A percentile compares a stretch with the other conserved stretches of the same genome.
Evolutionary conservation across 768 basidiomycete species (phyloP).

Genomic region (Suillus lakei): DNA sequence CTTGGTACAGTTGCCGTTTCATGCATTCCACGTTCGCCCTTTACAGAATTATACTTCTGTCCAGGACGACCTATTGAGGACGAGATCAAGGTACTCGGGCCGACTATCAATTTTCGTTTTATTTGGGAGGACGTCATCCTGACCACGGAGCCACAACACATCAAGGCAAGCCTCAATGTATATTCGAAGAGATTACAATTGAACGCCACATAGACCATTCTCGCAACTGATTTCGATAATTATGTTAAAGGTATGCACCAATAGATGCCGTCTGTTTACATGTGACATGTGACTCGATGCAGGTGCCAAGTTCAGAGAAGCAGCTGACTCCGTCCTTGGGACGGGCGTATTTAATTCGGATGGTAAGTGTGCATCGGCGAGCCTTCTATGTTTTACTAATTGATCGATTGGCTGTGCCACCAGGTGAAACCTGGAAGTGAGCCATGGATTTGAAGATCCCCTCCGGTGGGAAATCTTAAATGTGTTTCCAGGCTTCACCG

Average conservation of each 20-base stretch:
- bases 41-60: not conserved
- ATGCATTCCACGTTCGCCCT: not conserved
- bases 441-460: slow-evolving; percentile 12
- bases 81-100: slow-evolving; percentile 29
- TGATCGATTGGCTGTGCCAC: slow-evolving; percentile 7
- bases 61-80: slow-evolving; percentile 32
- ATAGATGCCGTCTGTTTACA: not conserved
- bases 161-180: slow-evolving; percentile 34
- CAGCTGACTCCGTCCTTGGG: slow-evolving; percentile 44
- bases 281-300: not conserved
- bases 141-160: slow-evolving; percentile 54
- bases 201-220: slow-evolving; percentile 34
- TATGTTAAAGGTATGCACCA: slow-evolving; percentile 46
- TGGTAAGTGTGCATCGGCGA: slow-evolving; percentile 33
- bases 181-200: not conserved
- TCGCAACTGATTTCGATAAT: slow-evolving; percentile 48
- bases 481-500: slow-evolving; percentile 57
- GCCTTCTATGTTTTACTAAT: not conserved
- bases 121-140: slow-evolving; percentile 55
- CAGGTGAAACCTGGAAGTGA: slow-evolving; percentile 77
- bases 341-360: slow-evolving; percentile 63
- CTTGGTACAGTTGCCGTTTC: slow-evolving; percentile 30
- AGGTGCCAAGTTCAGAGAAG: slow-evolving; percentile 39
- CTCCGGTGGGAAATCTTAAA: not conserved
- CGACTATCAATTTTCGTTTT: slow-evolving; percentile 46